phyloP scores from a whole-genome alignment of 2,329 filamentous ascomycete genomes.

The Cordyceps tenuipes region DNA sequence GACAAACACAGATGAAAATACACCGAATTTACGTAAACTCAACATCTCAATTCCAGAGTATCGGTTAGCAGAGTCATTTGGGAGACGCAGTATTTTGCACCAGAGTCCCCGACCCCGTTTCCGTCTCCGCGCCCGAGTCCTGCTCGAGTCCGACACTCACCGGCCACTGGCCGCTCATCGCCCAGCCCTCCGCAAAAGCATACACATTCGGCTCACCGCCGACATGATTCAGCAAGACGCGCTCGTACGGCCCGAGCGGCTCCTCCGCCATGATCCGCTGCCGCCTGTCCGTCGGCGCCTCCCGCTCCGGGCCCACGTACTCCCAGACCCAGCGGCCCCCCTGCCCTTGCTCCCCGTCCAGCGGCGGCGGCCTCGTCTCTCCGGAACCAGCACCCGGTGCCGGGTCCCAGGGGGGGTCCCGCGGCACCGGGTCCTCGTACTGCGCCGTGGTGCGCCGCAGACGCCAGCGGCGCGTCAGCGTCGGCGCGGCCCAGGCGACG shows the following conservation, averaged over 20 bases:
- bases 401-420: constrained; percentile 25
- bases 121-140: background rate
- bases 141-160: background rate
- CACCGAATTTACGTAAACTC: too few species aligned
- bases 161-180: too few species aligned
- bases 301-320: constrained; percentile 36
- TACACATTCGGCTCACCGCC: constrained; percentile 36
- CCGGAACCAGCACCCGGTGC: background rate
- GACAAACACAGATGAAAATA: too few species aligned
- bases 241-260: constrained; percentile 44
- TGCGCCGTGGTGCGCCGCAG: constrained; percentile 27
- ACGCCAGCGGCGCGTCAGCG: constrained; percentile 34
- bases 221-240: constrained; percentile 37
- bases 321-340: constrained; percentile 51
- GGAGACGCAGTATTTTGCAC: background rate
- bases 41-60: background rate
- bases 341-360: constrained; percentile 21
- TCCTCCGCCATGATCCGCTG: constrained; percentile 43
- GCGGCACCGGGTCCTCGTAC: constrained; percentile 28
- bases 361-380: too few species aligned
- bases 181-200: constrained; percentile 28
- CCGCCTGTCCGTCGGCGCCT: constrained; percentile 31
- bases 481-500: constrained; percentile 34
- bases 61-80: background rate
- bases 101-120: background rate